These are phyloP conservation scores for Aspergillus flavus DNA, from an alignment of 2,329 filamentous ascomycete genomes.

Conservation along the genomic window DNA sequence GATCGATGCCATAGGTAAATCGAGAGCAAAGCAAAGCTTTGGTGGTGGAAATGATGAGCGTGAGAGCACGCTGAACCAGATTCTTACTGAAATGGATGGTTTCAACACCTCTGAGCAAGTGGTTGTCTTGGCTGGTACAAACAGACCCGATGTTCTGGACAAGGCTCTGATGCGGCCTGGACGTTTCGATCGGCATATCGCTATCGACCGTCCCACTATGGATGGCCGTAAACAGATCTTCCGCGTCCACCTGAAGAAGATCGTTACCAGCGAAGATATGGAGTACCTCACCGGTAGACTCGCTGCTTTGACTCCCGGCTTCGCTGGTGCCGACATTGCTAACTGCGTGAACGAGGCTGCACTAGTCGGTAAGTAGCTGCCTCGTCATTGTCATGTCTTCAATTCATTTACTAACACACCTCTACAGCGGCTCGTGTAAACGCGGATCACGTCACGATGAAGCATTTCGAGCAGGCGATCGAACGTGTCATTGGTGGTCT, in stretches of 20 bases:
- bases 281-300: conserved; percentile 86
- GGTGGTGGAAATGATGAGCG: conserved; percentile 95
- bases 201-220: conserved; percentile 95
- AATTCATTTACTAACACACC: conserved; percentile 11
- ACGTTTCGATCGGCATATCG: conserved; percentile 94
- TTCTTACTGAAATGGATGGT: conserved; percentile 98
- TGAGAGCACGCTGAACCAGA: conserved; percentile 96
- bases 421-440: conserved; percentile 75
- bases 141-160: conserved; percentile 91
- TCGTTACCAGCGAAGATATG: conserved; percentile 87
- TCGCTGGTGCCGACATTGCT: conserved; percentile 96
- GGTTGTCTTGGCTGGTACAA: conserved; percentile 94
- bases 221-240: conserved; percentile 96
- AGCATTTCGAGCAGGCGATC: conserved; percentile 95
- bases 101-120: conserved; percentile 98
- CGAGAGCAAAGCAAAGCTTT: conserved; percentile 78
- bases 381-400: background rate
- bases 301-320: conserved; percentile 89
- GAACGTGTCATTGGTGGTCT: conserved; percentile 95
- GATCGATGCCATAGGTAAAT: conserved; percentile 95
- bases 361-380: conserved; percentile 72
- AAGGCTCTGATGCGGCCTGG: conserved; percentile 95
- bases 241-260: conserved; percentile 89
- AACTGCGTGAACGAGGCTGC: conserved; percentile 99
- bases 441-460: conserved; percentile 79